Evolutionary conservation across 2,329 filamentous ascomycete species (phyloP).

Genomic region (Incumbomyces lentus): DNA sequence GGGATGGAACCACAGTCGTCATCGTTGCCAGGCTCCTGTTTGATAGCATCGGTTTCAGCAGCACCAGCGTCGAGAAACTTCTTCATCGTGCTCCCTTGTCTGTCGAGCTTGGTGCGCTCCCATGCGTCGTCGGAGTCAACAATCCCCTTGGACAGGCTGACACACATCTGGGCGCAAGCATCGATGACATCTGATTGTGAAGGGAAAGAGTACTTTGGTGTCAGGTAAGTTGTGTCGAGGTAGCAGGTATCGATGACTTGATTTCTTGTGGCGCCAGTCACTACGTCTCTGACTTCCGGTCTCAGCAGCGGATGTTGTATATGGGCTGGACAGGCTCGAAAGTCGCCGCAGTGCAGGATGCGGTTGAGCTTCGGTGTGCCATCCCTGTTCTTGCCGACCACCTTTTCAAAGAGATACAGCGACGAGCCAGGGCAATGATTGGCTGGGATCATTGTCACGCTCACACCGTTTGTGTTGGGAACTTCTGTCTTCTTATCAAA

Average conservation of each 20-base stretch:
- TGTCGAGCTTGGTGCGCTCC: constrained; percentile 46
- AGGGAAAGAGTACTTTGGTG: constrained; percentile 90
- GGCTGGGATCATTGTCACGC: constrained; percentile 87
- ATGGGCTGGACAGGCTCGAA: constrained; percentile 79
- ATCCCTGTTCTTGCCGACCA: constrained; percentile 49
- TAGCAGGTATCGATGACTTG: constrained; percentile 95
- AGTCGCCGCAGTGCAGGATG: constrained; percentile 91
- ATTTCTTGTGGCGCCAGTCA: constrained; percentile 61
- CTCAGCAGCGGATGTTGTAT: constrained; percentile 70
- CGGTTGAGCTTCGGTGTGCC: constrained; percentile 52
- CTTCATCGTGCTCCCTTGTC: constrained; percentile 49
- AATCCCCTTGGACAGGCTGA: constrained; percentile 59
- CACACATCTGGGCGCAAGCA: constrained; percentile 79
- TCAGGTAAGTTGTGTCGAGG: constrained; percentile 92
- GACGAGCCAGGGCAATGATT: constrained; percentile 97
- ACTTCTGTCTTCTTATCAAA: constrained; percentile 74
- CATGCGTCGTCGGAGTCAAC: constrained; percentile 46
- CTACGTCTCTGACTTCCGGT: constrained; percentile 60
- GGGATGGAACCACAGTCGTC: constrained; percentile 12
- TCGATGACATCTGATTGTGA: constrained; percentile 77
- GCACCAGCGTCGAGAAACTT: constrained; percentile 48
- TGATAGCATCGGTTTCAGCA: constrained; percentile 9
- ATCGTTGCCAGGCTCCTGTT: constrained; percentile 26
- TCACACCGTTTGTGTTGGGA: constrained; percentile 69
- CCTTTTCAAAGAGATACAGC: constrained; percentile 83